Evolutionary conservation across 192 early-diverging fungal species (phyloP).

Genomic region (Spinellus fusiger): DNA sequence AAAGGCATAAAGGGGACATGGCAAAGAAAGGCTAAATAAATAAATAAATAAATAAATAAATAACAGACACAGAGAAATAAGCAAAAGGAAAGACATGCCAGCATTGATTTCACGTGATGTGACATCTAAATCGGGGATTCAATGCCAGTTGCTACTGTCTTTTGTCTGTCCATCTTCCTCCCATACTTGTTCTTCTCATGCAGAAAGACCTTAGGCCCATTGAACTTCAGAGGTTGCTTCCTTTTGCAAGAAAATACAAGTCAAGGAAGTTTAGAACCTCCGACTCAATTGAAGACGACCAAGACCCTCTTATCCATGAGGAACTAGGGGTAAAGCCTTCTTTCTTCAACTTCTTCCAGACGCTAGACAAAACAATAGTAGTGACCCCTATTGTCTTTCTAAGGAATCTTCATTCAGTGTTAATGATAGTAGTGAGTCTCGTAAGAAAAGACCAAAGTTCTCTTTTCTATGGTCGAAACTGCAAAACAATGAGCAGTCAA

Average conservation of each 20-base stretch:
- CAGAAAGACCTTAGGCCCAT: slow-evolving; percentile 6
- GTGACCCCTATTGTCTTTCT: background rate
- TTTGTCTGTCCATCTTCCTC: too few relatives aligned
- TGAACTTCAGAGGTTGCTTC: slow-evolving; percentile 4
- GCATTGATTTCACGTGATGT: too few relatives aligned
- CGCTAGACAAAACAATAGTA: background rate
- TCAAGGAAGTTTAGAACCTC: slow-evolving; percentile 1
- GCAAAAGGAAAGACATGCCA: too few relatives aligned
- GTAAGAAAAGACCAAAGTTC: background rate
- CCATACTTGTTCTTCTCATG: background rate
- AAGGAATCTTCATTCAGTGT: background rate
- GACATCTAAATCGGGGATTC: too few relatives aligned
- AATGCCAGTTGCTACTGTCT: too few relatives aligned
- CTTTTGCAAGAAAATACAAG: background rate
- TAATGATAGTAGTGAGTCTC: background rate
- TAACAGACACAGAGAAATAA: too few relatives aligned
- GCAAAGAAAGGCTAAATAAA: too few relatives aligned
- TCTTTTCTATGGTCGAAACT: background rate
- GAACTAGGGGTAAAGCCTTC: slow-evolving; percentile 8
- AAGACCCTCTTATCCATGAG: slow-evolving; percentile 8
- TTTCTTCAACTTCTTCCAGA: background rate
- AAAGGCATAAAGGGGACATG: too few relatives aligned
- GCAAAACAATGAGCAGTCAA: background rate
- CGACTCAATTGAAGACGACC: slow-evolving; percentile 9
- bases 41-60: too few relatives aligned